Evolutionary conservation across 108 stramenopile genomes (phyloP), one percentile per base, ranked within the genome.

Genomic region (Fragilaria crotonensis): DNA sequence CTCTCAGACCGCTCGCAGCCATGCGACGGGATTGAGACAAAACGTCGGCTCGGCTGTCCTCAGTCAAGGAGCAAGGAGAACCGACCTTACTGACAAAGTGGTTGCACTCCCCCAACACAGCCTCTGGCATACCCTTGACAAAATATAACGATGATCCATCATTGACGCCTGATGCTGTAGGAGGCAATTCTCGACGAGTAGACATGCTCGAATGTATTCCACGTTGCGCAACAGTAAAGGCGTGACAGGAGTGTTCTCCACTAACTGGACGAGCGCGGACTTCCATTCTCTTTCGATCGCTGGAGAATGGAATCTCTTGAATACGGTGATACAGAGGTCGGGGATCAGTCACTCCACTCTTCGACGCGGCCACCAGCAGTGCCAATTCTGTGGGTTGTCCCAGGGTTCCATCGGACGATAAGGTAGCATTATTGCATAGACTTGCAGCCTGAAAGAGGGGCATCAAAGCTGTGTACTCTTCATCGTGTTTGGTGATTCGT

Each of bases 41-140:
- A 25, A 80, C 84, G 21, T 48, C 32, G 20, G 57, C 60, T 47
- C 71, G 76, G 5, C 68, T 70, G 9, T 76, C 55, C 28, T 85
- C 84, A 5, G 68, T 75, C 47, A 96, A 70, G 19, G 68, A 50
- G 2, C 54, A 46, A 0, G 76, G 64, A 20, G 78, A 66, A 21
- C 86, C 86, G 64, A 84, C 76, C 7, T 75, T 23, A 1, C 71
- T 66, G 25, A 68, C 71, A 48, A 79, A 76, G 5, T 77, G 68
- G 19, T 30, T 31, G 59, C 92, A 94, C 64, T 90, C 84, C n/a
- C 77, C 79, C 25, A 95, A 59, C 9, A 99, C 66, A 17, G 80
- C 60, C 67, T 99, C 96, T 1, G 94, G 87, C 77, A 95, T 92
- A 0, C 98, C 98, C 70, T 99, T 99, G 45, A 97, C 85, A 68